These are phyloP conservation scores for Penicillium soppii DNA, from an alignment of 495 filamentous ascomycete genomes.

Conservation along the genomic window DNA sequence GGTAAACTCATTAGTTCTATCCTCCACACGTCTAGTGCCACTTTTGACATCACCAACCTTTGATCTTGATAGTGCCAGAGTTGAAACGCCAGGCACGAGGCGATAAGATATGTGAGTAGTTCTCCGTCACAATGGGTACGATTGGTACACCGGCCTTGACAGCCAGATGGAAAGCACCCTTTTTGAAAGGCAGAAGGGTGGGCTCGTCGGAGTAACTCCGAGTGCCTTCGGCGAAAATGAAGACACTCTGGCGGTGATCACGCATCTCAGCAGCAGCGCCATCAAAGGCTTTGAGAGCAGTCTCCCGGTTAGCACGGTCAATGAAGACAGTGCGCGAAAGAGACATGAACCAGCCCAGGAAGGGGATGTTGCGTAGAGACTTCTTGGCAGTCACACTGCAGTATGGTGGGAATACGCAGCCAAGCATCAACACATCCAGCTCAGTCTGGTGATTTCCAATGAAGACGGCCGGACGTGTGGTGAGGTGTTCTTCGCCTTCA, in stretches of 20 bases:
- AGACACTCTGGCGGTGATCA: conserved; percentile 76
- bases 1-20: neutral
- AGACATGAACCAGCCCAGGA: conserved; percentile 96
- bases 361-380: conserved; percentile 73
- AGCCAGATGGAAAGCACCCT: conserved; percentile 95
- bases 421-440: conserved; percentile 90
- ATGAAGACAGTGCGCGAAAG: conserved; percentile 91
- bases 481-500: conserved; percentile 64
- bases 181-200: conserved; percentile 87
- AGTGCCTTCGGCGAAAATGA: conserved; percentile 93
- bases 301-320: conserved; percentile 77
- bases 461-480: conserved; percentile 80
- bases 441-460: conserved; percentile 94
- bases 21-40: no score
- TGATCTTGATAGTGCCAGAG: conserved; percentile 73
- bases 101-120: conserved; percentile 82
- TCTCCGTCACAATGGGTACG: conserved; percentile 79
- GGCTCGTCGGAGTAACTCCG: conserved; percentile 82
- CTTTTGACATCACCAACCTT: conserved; percentile 51
- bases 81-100: conserved; percentile 67
- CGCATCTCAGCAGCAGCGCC: conserved; percentile 79
- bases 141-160: conserved; percentile 92
- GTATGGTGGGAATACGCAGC: conserved; percentile 81
- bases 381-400: conserved; percentile 94
- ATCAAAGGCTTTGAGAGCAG: conserved; percentile 82